Evolutionary conservation across 306 rosid species (phyloP).

Genomic region (Oxytropis ochrocephala): DNA sequence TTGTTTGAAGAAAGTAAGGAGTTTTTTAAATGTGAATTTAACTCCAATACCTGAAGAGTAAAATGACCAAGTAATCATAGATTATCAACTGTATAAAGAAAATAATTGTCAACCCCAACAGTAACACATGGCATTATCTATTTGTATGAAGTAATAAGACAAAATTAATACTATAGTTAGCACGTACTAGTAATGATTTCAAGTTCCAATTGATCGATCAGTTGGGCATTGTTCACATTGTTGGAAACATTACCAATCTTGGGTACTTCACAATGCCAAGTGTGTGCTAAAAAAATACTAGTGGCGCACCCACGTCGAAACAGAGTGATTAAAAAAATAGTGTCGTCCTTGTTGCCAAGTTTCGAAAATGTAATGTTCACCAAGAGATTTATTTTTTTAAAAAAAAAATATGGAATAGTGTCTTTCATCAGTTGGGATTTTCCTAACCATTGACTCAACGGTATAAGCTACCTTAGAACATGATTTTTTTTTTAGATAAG

Average conservation of each 20-base stretch:
- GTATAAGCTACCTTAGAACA: no score
- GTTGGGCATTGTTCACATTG: conserved; percentile 20
- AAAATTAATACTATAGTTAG: background rate
- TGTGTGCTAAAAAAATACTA: conserved; percentile 13
- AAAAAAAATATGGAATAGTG: background rate
- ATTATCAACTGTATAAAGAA: conserved; percentile 19
- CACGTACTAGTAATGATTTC: conserved; percentile 2
- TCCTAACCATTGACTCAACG: no score
- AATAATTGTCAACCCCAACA: conserved; percentile 26
- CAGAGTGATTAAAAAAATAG: background rate
- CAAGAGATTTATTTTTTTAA: background rate
- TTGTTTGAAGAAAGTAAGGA: conserved; percentile 8
- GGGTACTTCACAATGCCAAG: conserved; percentile 19
- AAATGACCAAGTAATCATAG: conserved; percentile 6
- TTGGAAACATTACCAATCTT: conserved; percentile 20
- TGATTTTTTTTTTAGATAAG: no score
- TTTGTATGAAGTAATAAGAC: background rate
- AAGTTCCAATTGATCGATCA: conserved; percentile 8
- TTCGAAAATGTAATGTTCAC: background rate
- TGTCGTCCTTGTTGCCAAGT: background rate
- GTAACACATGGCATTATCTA: conserved; percentile 17
- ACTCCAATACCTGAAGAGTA: conserved; percentile 11
- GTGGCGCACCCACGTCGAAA: conserved; percentile 29
- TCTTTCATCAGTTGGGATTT: background rate
- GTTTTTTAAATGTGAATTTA: conserved; percentile 9